Evolutionary conservation across 148 eudicot species (phyloP).

Genomic region (Nepenthes mirabilis): DNA sequence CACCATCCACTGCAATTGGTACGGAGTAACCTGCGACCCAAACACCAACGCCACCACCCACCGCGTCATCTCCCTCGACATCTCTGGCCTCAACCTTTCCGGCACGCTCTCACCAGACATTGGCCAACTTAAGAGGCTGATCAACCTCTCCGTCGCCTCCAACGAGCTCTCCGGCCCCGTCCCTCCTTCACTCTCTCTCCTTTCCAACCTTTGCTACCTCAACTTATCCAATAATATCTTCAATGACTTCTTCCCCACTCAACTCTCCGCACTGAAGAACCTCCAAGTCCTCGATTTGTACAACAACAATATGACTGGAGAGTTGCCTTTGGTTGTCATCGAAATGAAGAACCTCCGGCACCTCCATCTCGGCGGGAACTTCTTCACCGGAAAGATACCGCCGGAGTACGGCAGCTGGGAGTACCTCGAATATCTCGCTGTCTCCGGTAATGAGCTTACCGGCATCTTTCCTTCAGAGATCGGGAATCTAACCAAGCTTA

Average conservation of each 20-base stretch:
- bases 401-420: conserved; percentile 49
- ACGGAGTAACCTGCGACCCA: conserved; percentile 35
- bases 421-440: conserved; percentile 53
- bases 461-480: conserved; percentile 55
- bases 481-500: conserved; percentile 42
- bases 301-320: conserved; percentile 68
- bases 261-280: conserved; percentile 16
- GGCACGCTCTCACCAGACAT: conserved; percentile 53
- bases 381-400: conserved; percentile 60
- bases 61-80: conserved; percentile 22
- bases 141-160: conserved; percentile 32
- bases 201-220: conserved; percentile 28
- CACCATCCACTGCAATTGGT: conserved; percentile 56
- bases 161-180: conserved; percentile 47
- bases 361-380: conserved; percentile 85
- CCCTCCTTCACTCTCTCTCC: conserved; percentile 28
- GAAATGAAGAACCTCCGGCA: conserved; percentile 40
- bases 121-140: conserved; percentile 24
- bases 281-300: conserved; percentile 61
- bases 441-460: conserved; percentile 75
- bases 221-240: conserved; percentile 73
- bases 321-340: conserved; percentile 26
- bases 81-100: conserved; percentile 47
- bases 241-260: conserved; percentile 35
- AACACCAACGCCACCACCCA: not conserved